Evolutionary conservation across 2,329 filamentous ascomycete genomes (phyloP).

Genomic region (Colletotrichum musae): DNA sequence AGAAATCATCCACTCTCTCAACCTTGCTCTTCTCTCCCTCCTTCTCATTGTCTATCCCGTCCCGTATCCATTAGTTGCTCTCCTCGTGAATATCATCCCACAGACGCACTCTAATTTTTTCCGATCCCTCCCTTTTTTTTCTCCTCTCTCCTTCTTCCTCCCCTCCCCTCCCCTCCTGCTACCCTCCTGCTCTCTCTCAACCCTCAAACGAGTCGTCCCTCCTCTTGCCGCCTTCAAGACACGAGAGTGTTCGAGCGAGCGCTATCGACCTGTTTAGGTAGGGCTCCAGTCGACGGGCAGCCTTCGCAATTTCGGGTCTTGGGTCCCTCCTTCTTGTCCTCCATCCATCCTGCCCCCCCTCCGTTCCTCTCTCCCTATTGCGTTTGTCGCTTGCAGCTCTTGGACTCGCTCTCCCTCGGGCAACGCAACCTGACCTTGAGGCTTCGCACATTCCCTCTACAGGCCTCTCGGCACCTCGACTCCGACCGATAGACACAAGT

Average conservation of each 20-base stretch:
- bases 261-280: slow-evolving; percentile 33
- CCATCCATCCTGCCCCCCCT: slow-evolving; percentile 25
- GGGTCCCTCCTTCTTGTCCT: slow-evolving; percentile 24
- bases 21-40: slow-evolving; percentile 43
- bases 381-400: slow-evolving; percentile 26
- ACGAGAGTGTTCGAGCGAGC: slow-evolving; percentile 24
- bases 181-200: slow-evolving; percentile 39
- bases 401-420: slow-evolving; percentile 38
- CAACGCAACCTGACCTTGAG: slow-evolving; percentile 11
- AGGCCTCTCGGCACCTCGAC: slow-evolving; percentile 24
- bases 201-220: slow-evolving; percentile 12
- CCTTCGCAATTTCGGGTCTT: slow-evolving; percentile 33
- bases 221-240: slow-evolving; percentile 22
- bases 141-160: slow-evolving; percentile 28
- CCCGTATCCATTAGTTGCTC: slow-evolving; percentile 37
- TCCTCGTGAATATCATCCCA: slow-evolving; percentile 41
- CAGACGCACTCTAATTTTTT: slow-evolving; percentile 42
- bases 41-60: slow-evolving; percentile 19
- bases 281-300: slow-evolving; percentile 27
- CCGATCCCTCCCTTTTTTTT: slow-evolving; percentile 36
- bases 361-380: slow-evolving; percentile 35
- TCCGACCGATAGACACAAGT: slow-evolving; percentile 32
- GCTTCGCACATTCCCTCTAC: slow-evolving; percentile 23
- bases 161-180: slow-evolving; percentile 43
- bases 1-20: slow-evolving; percentile 37